Conservation (phyloP, 1,284 basidiomycete species). For the Pseudozyma sp. region DNA sequence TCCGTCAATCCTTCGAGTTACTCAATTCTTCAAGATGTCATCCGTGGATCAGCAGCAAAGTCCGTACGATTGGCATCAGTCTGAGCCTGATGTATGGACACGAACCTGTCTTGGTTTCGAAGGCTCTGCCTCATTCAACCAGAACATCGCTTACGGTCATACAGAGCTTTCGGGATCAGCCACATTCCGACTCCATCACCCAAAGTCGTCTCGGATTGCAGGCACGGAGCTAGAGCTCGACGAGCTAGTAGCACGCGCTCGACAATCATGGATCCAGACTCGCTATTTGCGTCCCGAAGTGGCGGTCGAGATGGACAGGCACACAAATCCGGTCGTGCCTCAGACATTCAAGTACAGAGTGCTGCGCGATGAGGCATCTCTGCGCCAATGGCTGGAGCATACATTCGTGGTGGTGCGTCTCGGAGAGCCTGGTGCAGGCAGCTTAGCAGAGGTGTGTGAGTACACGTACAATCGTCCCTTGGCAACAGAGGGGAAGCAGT, state of each 20-base stretch:
- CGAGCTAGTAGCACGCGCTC: conserved; percentile 23
- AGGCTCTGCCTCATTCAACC: conserved; percentile 44
- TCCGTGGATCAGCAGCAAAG: conserved; percentile 8
- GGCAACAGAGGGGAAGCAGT: conserved; percentile 33
- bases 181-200: conserved; percentile 18
- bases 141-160: conserved; percentile 46
- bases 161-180: conserved; percentile 38
- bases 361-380: conserved; percentile 24
- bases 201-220: conserved; percentile 12
- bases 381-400: conserved; percentile 29
- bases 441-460: conserved; percentile 5
- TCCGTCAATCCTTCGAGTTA: background rate
- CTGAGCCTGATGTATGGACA: conserved; percentile 19
- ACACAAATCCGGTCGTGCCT: conserved; percentile 8
- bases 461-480: conserved; percentile 33
- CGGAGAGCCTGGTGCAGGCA: conserved; percentile 17
- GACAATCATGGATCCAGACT: conserved; percentile 25
- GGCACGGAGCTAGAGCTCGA: conserved; percentile 25
- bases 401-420: conserved; percentile 31
- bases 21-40: conserved; percentile 11
- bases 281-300: conserved; percentile 35
- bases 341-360: conserved; percentile 26
- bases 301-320: conserved; percentile 33
- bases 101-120: conserved; percentile 44
- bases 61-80: conserved; percentile 24